Conservation (phyloP, 768 basidiomycete genomes). For the Lactarius akahatsu region DNA sequence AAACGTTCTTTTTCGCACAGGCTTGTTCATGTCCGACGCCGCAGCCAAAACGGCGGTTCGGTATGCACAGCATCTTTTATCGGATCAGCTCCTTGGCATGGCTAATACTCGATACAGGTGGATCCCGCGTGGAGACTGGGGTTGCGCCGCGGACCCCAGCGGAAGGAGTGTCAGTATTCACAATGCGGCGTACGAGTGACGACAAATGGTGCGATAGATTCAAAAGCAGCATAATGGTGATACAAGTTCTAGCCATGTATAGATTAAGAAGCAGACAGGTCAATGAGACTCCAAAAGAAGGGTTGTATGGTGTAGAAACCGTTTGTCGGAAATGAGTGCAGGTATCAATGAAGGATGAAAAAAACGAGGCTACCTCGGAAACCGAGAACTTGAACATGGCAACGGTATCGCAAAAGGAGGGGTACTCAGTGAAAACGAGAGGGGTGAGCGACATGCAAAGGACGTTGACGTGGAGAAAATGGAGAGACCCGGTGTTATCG, state of each 20-base stretch:
- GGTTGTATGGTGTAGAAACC: conserved; percentile 26
- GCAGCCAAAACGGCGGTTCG: conserved; percentile 91
- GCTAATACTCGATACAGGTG: conserved; percentile 48
- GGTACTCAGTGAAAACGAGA: conserved; percentile 24
- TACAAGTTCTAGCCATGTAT: conserved; percentile 36
- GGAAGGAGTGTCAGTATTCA: conserved; percentile 96
- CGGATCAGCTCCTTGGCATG: background rate
- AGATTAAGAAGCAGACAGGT: conserved; percentile 32
- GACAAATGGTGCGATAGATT: conserved; percentile 20
- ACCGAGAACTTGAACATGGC: conserved; percentile 22
- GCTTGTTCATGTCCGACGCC: conserved; percentile 78
- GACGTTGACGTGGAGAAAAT: conserved; percentile 32
- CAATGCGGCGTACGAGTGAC: conserved; percentile 72
- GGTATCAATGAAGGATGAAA: conserved; percentile 20
- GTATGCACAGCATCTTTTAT: conserved; percentile 42
- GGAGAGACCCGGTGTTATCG: conserved; percentile 29
- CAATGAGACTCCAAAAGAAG: conserved; percentile 30
- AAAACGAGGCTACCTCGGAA: conserved; percentile 14
- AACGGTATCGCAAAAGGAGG: conserved; percentile 31
- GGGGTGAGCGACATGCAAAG: conserved; percentile 23
- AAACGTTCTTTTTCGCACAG: conserved; percentile 37
- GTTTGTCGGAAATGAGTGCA: conserved; percentile 28
- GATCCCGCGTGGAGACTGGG: conserved; percentile 97
- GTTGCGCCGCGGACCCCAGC: conserved; percentile 90
- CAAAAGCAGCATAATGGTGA: conserved; percentile 34